These are phyloP conservation scores for Solanum bulbocastanum DNA, from an alignment of 257 asterid genomes.

Conservation along the genomic window DNA sequence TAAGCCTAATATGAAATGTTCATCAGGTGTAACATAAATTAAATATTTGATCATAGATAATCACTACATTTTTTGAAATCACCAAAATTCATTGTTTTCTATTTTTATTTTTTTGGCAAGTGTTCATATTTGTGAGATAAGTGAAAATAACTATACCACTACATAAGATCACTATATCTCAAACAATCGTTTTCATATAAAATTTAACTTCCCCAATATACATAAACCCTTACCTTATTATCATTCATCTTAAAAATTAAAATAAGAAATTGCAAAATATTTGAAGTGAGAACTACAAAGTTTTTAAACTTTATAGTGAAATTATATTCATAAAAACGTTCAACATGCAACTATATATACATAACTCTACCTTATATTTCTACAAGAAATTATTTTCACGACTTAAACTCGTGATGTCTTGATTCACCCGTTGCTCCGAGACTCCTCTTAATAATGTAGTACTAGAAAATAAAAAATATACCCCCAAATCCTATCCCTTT, in stretches of 20 bases:
- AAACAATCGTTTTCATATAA: not conserved
- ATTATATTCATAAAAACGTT: no score
- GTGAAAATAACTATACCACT: no score
- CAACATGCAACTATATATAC: not conserved
- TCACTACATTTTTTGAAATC: not conserved
- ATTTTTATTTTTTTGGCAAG: fast-evolving
- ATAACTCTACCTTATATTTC: no score
- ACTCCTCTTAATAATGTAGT: no score
- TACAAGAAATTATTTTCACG: no score
- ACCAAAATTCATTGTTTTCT: not conserved
- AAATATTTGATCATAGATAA: no score
- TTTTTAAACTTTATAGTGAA: not conserved
- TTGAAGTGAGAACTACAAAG: not conserved
- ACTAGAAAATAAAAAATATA: no score
- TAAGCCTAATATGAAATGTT: fast-evolving
- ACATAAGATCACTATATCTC: not conserved
- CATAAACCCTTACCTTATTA: no score
- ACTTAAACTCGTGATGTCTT: not conserved
- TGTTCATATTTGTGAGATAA: not conserved
- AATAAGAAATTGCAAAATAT: no score
- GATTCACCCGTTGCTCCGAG: fast-evolving
- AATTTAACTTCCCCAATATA: no score
- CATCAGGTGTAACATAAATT: not conserved
- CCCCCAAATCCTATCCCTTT: not conserved
- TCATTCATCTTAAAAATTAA: no score